Percentiles rank a stretch among this genome's conserved stretches.
Conservation (phyloP, 176 grass and related monocot species). For the Avena atlantica region DNA sequence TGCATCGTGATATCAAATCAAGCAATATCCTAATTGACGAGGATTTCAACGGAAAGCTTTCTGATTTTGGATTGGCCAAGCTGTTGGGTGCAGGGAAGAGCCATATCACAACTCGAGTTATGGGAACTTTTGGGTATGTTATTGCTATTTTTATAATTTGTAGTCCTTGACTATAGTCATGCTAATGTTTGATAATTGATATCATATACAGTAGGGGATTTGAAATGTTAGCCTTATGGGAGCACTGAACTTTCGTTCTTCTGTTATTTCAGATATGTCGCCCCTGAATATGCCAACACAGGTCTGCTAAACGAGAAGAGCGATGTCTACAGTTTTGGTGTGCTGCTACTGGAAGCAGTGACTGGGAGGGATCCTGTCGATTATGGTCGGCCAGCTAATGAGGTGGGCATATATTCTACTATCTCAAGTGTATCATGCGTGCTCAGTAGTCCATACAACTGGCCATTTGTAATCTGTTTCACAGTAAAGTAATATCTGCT, state of each 20-base stretch:
- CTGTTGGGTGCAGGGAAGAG: constrained; percentile 86
- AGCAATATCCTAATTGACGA: constrained; percentile 92
- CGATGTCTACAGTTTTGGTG: constrained; percentile 80
- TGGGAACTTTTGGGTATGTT: constrained; percentile 88
- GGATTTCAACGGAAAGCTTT: constrained; percentile 88
- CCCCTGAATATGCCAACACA: constrained; percentile 83
- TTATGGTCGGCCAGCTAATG: constrained; percentile 71
- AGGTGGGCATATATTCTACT: constrained; percentile 50
- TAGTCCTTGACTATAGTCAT: too few species aligned
- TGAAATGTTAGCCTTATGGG: background rate
- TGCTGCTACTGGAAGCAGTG: constrained; percentile 71
- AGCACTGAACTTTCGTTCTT: background rate
- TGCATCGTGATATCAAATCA: constrained; percentile 93
- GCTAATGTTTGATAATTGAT: too few species aligned
- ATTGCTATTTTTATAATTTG: background rate
- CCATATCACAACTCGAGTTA: constrained; percentile 83
- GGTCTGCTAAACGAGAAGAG: constrained; percentile 84
- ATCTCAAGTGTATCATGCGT: too few species aligned
- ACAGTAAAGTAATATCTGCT: background rate
- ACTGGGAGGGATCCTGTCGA: constrained; percentile 85
- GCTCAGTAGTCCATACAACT: background rate
- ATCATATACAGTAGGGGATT: background rate
- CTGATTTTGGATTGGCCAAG: constrained; percentile 90
- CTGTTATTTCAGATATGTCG: constrained; percentile 66
- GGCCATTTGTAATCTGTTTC: background rate